Evolutionary conservation across 345 rosid genomes (phyloP), one percentile per base, ranked within the genome.

Genomic region (Toxicodendron radicans): DNA sequence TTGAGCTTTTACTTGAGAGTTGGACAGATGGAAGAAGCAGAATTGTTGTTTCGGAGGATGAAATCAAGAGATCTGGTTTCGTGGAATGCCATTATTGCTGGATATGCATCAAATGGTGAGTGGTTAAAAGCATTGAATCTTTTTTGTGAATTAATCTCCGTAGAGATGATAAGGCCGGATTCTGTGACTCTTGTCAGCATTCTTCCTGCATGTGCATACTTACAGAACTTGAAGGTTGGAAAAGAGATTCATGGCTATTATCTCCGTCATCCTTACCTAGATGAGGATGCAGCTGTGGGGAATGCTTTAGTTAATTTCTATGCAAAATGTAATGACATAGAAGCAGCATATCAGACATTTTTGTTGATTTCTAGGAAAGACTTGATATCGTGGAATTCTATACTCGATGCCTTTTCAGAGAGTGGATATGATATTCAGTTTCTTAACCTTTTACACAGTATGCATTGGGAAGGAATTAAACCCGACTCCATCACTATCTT

Each of bases 81-180:
- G 11, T 93, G 98, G 98, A 93, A 93, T 43, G 88, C 94, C 72
- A 76, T 89, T 60, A 87, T 91, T 75, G 85, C 93, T 1, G 97
- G 98, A 62, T 89, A 82, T 77, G 89, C 85, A 68, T 83, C 88
- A 68, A 90, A 88, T 60, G 82, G 82, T 68, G 82, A 84, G 74
- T 90, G 88, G 90, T 77, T 72, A 68, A 83, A 80, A 77, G 93
- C 94, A 65, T 80, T 93, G 83, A 73, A 79, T 52, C 70, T 84
- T 52, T 91, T 91, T 82, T 82, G 56, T 0, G 83, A 85, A 73
- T 76, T 90, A 68, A 79, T 90, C 65, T 64, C 70, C 49, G 24
- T 70, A 52, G 86, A 82, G 52, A 77, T 48, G 20, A 70, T 78
- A 79, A 79, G 56, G 66, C 90, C 87, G 35, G 92, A 89, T 83